Evolutionary conservation across 148 eudicot genomes (phyloP).

Genomic region (Gaultheria prostrata): DNA sequence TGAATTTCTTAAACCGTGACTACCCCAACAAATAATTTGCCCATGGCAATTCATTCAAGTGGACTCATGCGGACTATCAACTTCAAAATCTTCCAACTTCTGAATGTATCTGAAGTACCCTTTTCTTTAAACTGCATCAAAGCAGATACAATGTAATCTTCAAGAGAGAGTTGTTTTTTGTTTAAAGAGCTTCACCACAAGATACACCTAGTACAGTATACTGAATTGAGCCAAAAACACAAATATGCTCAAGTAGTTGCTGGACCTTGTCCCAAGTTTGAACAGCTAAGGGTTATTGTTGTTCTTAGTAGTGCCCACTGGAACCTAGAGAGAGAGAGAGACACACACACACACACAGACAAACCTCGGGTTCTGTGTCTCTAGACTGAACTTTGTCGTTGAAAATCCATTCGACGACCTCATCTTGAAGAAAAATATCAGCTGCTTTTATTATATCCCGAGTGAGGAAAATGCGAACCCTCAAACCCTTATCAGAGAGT

Average conservation of each 20-base stretch:
- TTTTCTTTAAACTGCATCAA: background rate
- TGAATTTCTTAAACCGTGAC: background rate
- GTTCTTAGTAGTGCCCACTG: background rate
- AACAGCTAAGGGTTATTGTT: background rate
- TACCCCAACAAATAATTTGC: background rate
- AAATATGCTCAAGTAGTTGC: background rate
- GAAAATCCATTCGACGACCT: conserved; percentile 33
- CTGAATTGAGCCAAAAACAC: background rate
- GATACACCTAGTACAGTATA: background rate
- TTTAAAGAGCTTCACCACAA: background rate
- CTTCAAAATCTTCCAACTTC: background rate
- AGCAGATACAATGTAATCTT: background rate
- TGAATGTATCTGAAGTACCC: background rate
- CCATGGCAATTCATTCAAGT: background rate
- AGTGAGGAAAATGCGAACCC: conserved; percentile 72
- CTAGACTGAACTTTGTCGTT: conserved; percentile 26
- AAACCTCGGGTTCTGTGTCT: conserved; percentile 49
- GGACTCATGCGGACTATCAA: background rate
- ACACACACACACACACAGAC: background rate
- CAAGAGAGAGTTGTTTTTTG: background rate
- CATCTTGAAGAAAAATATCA: conserved; percentile 67
- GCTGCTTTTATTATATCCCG: conserved; percentile 77
- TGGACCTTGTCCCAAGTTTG: background rate
- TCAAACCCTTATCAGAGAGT: conserved; percentile 72
- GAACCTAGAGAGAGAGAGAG: background rate